Evolutionary conservation across 2,329 filamentous ascomycete genomes (phyloP).

Genomic region (Colletotrichum theobromicola): DNA sequence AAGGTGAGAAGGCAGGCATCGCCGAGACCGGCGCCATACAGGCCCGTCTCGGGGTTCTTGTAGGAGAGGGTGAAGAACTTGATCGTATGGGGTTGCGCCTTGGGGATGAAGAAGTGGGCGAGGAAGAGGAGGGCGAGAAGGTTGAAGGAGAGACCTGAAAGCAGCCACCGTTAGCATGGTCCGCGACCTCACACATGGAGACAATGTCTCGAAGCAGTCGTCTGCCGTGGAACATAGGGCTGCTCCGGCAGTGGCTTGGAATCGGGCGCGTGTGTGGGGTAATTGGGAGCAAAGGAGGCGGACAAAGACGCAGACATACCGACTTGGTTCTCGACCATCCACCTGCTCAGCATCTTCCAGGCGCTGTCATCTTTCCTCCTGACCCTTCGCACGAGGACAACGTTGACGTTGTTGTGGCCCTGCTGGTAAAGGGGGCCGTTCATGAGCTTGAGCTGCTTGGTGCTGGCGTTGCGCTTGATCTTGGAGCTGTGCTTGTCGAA

Average conservation of each 20-base stretch:
- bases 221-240: background rate
- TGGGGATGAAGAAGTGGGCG: conserved; percentile 82
- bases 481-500: conserved; percentile 5
- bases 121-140: conserved; percentile 83
- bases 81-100: conserved; percentile 76
- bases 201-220: background rate
- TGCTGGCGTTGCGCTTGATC: conserved; percentile 17
- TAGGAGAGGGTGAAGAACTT: conserved; percentile 92
- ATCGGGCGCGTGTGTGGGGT: background rate
- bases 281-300: background rate
- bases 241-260: background rate
- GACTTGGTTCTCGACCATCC: conserved; percentile 81
- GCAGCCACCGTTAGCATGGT: conserved; percentile 25
- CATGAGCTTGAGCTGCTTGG: conserved; percentile 41
- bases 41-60: conserved; percentile 69
- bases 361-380: conserved; percentile 68
- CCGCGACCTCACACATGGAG: background rate
- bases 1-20: conserved; percentile 80
- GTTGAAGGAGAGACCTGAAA: conserved; percentile 78
- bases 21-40: conserved; percentile 79
- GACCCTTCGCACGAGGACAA: conserved; percentile 59
- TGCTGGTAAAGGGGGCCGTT: conserved; percentile 65
- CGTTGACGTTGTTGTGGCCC: conserved; percentile 50
- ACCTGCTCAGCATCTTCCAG: conserved; percentile 65
- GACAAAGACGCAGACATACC: conserved; percentile 56